A percentile compares a stretch with the other conserved stretches of the same genome.
These are phyloP conservation scores for Auriculariales sp. DNA, from an alignment of 768 basidiomycete genomes.

Conservation along the genomic window DNA sequence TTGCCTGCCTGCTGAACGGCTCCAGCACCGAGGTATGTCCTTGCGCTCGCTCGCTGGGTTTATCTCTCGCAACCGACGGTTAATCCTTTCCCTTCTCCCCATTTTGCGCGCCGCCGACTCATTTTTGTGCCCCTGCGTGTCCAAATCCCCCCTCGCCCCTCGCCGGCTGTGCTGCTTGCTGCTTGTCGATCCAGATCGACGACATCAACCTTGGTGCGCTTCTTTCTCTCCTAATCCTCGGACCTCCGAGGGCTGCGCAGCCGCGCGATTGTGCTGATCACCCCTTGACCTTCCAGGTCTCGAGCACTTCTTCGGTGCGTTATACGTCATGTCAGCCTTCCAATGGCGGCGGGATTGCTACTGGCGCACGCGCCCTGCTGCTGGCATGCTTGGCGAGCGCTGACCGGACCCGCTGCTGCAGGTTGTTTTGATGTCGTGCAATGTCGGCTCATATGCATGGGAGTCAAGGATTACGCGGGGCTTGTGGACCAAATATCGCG, in stretches of 20 bases:
- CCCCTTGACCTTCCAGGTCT: too few species aligned
- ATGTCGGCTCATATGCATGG: conserved; percentile 53
- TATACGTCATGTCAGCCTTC: conserved; percentile 60
- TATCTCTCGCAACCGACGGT: too few species aligned
- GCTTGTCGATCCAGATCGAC: conserved; percentile 48
- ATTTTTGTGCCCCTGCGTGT: conserved; percentile 55
- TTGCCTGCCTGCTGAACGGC: too few species aligned
- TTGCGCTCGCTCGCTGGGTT: too few species aligned
- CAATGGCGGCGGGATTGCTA: conserved; percentile 65
- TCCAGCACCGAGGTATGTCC: neutral
- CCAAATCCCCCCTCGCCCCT: conserved; percentile 5
- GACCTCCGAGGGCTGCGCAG: too few species aligned
- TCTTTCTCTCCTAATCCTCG: too few species aligned
- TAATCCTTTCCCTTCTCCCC: conserved; percentile 7
- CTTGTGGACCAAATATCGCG: conserved; percentile 54
- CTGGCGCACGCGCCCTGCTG: conserved; percentile 46
- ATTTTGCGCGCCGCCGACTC: conserved; percentile 20
- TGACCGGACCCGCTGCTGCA: conserved; percentile 41
- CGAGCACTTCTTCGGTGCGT: conserved; percentile 67
- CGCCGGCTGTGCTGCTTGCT: conserved; percentile 2
- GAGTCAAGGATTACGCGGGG: conserved; percentile 55
- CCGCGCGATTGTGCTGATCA: too few species aligned
- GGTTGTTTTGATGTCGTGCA: conserved; percentile 64
- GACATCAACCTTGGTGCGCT: conserved; percentile 79
- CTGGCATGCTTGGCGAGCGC: conserved; percentile 51